phyloP scores from a whole-genome alignment of 129 eudicot species.

The carrot (Daucus carota) region DH1_v3.0 NC_030384.2:30666001-30666500 shows the following conservation, averaged over 20 bases:
- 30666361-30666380: not conserved
- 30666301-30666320: no score
- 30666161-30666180: not conserved
- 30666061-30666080: not conserved
- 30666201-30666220: not conserved
- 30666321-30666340: not conserved
- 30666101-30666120: not conserved
- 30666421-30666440: not conserved
- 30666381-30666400: no score
- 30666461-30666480: not conserved
- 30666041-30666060: not conserved
- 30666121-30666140: not conserved
- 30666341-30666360: not conserved
- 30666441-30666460: not conserved
- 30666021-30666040: not conserved
- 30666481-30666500: conserved; percentile 2
- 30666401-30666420: not conserved
- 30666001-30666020: conserved; percentile 28
- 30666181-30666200: not conserved
- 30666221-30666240: conserved; percentile 6
- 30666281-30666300: not conserved
- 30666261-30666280: conserved; percentile 41
- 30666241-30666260: conserved; percentile 39
- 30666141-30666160: no score
- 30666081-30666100: not conserved